A percentile compares a stretch with the other conserved stretches of the same genome.
These are phyloP conservation scores for Sporothrix euskadiensis DNA, from an alignment of 2,329 filamentous ascomycete genomes.

Conservation along the genomic window DNA sequence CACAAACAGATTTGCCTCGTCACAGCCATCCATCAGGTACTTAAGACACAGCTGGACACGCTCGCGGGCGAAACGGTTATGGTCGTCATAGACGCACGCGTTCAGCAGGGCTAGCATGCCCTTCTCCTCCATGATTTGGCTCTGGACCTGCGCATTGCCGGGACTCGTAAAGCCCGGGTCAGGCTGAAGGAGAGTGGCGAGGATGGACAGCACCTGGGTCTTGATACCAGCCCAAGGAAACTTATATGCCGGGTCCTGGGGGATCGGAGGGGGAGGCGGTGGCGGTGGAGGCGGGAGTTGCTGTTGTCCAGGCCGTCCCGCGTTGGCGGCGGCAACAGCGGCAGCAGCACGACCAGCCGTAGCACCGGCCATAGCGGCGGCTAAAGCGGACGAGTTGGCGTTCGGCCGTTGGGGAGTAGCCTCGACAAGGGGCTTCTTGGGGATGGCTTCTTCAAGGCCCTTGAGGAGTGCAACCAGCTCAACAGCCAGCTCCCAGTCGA, in stretches of 20 bases:
- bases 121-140: slow-evolving; percentile 80
- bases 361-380: slow-evolving; percentile 2
- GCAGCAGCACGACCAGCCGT: slow-evolving; percentile 36
- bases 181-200: slow-evolving; percentile 86
- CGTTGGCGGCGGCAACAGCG: slow-evolving; percentile 36
- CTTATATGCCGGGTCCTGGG: slow-evolving; percentile 65
- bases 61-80: slow-evolving; percentile 93
- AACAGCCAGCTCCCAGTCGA: slow-evolving; percentile 88
- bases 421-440: slow-evolving; percentile 71
- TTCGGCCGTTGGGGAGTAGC: slow-evolving; percentile 37
- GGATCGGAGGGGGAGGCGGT: slow-evolving; percentile 48
- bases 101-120: slow-evolving; percentile 86
- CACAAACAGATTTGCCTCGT: slow-evolving; percentile 71
- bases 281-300: slow-evolving; percentile 44
- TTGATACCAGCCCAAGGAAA: slow-evolving; percentile 77
- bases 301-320: slow-evolving; percentile 39
- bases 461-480: slow-evolving; percentile 85
- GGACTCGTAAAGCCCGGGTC: slow-evolving; percentile 61
- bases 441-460: slow-evolving; percentile 83
- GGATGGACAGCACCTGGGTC: slow-evolving; percentile 85
- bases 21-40: slow-evolving; percentile 73
- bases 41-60: slow-evolving; percentile 87
- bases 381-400: slow-evolving; percentile 5
- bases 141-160: slow-evolving; percentile 74
- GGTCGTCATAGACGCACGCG: slow-evolving; percentile 86